phyloP scores from a whole-genome alignment of 2,329 filamentous ascomycete genomes.

The Aspergillus fumigatiaffinis region DNA sequence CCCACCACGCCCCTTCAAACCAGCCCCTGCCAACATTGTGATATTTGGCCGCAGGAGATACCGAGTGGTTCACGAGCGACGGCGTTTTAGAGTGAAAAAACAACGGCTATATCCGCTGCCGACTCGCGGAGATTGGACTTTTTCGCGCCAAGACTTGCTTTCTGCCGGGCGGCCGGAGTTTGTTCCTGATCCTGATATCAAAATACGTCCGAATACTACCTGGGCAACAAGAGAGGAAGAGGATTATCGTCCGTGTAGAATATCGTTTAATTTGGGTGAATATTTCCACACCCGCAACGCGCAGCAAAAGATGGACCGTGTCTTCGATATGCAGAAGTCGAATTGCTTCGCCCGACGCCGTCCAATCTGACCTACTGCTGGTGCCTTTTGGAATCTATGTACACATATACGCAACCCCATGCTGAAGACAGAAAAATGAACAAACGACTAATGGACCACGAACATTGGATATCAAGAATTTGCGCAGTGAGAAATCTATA shows the following conservation, averaged over 20 bases:
- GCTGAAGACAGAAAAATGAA: constrained; percentile 2
- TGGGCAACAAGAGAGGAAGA: not conserved
- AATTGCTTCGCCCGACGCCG: constrained; percentile 28
- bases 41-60: not conserved
- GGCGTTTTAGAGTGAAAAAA: constrained; percentile 7
- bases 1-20: constrained; percentile 47
- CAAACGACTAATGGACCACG: not conserved
- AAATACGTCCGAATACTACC: not conserved
- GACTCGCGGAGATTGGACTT: constrained; percentile 3
- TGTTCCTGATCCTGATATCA: not conserved
- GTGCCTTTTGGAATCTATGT: constrained; percentile 29
- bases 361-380: constrained; percentile 19
- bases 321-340: constrained; percentile 1
- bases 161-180: constrained; percentile 33
- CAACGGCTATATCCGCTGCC: constrained; percentile 1
- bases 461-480: not conserved
- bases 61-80: not conserved
- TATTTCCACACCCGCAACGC: constrained; percentile 7
- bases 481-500: not conserved
- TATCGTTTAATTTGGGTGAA: not conserved
- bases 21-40: constrained; percentile 55
- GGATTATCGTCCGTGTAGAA: not conserved
- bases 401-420: constrained; percentile 26
- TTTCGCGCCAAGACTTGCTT: constrained; percentile 23
- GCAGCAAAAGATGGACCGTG: constrained; percentile 6